A percentile compares a stretch with the other conserved stretches of the same genome.
Conservation (phyloP, 2,329 filamentous ascomycete species). For the Phyllosticta citriasiana region DNA sequence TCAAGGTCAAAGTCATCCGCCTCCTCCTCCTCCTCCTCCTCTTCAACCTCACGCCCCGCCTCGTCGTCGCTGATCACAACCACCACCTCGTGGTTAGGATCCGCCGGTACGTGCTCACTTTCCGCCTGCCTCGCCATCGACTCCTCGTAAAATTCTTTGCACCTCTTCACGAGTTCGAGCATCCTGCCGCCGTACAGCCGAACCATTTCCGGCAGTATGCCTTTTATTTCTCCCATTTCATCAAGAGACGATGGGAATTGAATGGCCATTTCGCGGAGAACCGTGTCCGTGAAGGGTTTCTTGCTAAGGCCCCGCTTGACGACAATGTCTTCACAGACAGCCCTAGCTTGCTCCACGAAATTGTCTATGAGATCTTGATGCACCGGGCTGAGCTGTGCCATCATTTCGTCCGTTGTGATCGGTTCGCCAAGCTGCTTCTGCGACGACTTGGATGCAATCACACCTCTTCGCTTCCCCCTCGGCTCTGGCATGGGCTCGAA, state of each 20-base stretch:
- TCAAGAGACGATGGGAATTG: conserved; percentile 52
- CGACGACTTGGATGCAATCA: not conserved
- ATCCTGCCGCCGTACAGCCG: conserved; percentile 51
- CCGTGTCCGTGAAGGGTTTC: conserved; percentile 56
- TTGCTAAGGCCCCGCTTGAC: conserved; percentile 47
- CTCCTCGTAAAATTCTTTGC: conserved; percentile 28
- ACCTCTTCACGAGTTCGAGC: conserved; percentile 44
- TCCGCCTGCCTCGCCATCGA: conserved; percentile 27
- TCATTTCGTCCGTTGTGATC: conserved; percentile 47
- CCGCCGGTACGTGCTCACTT: conserved; percentile 32
- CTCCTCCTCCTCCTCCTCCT: conserved; percentile 1
- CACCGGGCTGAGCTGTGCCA: conserved; percentile 46
- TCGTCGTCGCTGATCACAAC: conserved; percentile 23
- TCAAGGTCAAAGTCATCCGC: conserved; percentile 2
- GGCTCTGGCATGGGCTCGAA: conserved; percentile 34
- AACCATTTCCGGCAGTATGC: conserved; percentile 55
- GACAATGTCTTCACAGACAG: conserved; percentile 51
- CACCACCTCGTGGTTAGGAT: conserved; percentile 37
- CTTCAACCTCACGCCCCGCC: conserved; percentile 9
- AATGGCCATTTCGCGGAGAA: conserved; percentile 65
- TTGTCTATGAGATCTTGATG: conserved; percentile 54
- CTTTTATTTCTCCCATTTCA: conserved; percentile 53
- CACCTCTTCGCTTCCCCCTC: conserved; percentile 12
- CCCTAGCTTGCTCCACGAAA: conserved; percentile 56
- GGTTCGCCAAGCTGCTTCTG: conserved; percentile 42